Conservation (phyloP, 2,329 filamentous ascomycete species). For the Apiospora aurea region DNA sequence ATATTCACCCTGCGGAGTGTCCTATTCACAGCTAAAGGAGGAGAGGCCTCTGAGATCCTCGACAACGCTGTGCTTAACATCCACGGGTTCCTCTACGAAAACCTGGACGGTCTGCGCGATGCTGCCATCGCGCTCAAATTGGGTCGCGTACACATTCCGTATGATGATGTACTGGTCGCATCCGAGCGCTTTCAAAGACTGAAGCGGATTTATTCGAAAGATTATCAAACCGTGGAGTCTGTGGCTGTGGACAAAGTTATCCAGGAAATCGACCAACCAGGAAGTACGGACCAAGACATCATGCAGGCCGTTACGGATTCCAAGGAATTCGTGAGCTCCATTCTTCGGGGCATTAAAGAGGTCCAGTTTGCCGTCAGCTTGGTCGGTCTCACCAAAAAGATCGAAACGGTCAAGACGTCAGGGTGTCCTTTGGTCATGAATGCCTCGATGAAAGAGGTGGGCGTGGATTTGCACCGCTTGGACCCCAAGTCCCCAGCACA, state of each 20-base stretch:
- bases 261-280: slow-evolving; percentile 74
- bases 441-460: slow-evolving; percentile 94
- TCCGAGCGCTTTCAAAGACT: slow-evolving; percentile 61
- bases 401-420: slow-evolving; percentile 71
- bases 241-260: slow-evolving; percentile 74
- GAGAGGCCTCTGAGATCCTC: slow-evolving; percentile 84
- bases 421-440: slow-evolving; percentile 81
- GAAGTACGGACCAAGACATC: slow-evolving; percentile 70
- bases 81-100: slow-evolving; percentile 87
- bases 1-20: slow-evolving; percentile 86
- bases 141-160: slow-evolving; percentile 87
- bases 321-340: slow-evolving; percentile 88
- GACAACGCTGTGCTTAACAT: slow-evolving; percentile 90
- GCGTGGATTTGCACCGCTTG: slow-evolving; percentile 88
- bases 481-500: slow-evolving; percentile 94
- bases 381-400: slow-evolving; percentile 82
- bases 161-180: slow-evolving; percentile 80
- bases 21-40: slow-evolving; percentile 84
- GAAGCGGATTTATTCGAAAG: slow-evolving; percentile 45
- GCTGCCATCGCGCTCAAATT: slow-evolving; percentile 90
- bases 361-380: slow-evolving; percentile 95
- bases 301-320: slow-evolving; percentile 89
- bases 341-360: slow-evolving; percentile 92
- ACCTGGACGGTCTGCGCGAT: slow-evolving; percentile 86
- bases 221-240: slow-evolving; percentile 49